Evolutionary conservation across 2,329 filamentous ascomycete genomes (phyloP).

Genomic region (Fusarium dimerum): DNA sequence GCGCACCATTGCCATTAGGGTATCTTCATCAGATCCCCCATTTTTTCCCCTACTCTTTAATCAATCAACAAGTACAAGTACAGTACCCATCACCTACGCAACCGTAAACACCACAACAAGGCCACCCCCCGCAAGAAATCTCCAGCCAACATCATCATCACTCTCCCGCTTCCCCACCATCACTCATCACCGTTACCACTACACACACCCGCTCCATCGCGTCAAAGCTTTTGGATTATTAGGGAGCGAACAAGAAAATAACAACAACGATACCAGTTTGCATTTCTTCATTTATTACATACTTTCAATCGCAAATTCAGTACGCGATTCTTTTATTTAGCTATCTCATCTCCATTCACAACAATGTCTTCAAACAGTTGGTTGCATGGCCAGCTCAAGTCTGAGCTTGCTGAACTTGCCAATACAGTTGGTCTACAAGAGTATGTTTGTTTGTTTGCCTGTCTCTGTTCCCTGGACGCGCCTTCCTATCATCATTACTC

Average conservation of each 20-base stretch:
- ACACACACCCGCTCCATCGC: not conserved
- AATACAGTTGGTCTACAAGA: conserved; percentile 69
- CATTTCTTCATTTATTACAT: too few relatives aligned
- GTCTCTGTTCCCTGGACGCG: not conserved
- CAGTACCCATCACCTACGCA: conserved; percentile 11
- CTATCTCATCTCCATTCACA: not conserved
- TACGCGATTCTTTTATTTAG: not conserved
- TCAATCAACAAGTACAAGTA: not conserved
- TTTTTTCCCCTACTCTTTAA: conserved; percentile 1
- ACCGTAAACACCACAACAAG: conserved; percentile 5
- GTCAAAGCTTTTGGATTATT: not conserved
- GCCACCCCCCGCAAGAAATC: not conserved
- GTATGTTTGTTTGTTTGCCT: conserved; percentile 52
- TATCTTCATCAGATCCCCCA: not conserved
- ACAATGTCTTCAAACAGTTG: conserved; percentile 59
- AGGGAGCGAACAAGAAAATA: not conserved
- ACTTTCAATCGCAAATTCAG: too few relatives aligned
- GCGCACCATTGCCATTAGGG: not conserved
- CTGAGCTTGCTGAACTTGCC: conserved; percentile 74
- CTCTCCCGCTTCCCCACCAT: conserved; percentile 3
- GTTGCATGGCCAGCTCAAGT: conserved; percentile 81
- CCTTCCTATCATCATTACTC: not conserved
- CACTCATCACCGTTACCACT: conserved; percentile 5
- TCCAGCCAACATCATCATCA: conserved; percentile 9
- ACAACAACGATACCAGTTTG: not conserved